These are phyloP conservation scores for Sambucus nigra DNA, from an alignment of 129 eudicot genomes.

Conservation along the genomic window DNA sequence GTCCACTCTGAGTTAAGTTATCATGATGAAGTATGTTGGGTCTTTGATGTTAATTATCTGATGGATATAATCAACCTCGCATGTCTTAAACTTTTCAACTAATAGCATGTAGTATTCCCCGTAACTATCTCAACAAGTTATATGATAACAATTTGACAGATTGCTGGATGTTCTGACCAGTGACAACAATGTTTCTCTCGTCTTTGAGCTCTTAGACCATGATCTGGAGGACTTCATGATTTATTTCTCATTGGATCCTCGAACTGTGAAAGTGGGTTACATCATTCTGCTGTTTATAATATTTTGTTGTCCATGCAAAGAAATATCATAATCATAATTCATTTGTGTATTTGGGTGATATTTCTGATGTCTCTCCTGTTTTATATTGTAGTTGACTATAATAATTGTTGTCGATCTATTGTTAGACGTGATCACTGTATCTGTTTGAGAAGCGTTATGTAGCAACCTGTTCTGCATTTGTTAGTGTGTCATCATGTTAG, in stretches of 20 bases:
- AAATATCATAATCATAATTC: not conserved
- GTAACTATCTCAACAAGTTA: not conserved
- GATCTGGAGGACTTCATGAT: not conserved
- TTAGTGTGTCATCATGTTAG: not conserved
- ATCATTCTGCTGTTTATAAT: not conserved
- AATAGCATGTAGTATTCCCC: not conserved
- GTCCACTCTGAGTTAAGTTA: too few species aligned
- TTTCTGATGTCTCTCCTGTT: not conserved
- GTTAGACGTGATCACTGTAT: too few species aligned
- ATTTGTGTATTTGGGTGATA: not conserved
- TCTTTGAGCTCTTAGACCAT: not conserved
- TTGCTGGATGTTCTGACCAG: not conserved
- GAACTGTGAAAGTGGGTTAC: not conserved
- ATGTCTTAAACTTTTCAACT: too few species aligned
- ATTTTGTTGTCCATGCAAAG: not conserved
- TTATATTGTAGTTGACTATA: not conserved
- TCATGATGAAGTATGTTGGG: too few species aligned
- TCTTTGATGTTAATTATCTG: too few species aligned
- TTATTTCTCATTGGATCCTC: not conserved
- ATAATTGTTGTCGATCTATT: too few species aligned
- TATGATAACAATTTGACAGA: not conserved
- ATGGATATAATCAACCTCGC: too few species aligned
- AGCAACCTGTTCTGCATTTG: not conserved
- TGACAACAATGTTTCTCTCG: not conserved
- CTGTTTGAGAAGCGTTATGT: not conserved